Conservation (phyloP, 225 moss, liverwort and hornwort genomes). For the Takakia lepidozioides region DNA sequence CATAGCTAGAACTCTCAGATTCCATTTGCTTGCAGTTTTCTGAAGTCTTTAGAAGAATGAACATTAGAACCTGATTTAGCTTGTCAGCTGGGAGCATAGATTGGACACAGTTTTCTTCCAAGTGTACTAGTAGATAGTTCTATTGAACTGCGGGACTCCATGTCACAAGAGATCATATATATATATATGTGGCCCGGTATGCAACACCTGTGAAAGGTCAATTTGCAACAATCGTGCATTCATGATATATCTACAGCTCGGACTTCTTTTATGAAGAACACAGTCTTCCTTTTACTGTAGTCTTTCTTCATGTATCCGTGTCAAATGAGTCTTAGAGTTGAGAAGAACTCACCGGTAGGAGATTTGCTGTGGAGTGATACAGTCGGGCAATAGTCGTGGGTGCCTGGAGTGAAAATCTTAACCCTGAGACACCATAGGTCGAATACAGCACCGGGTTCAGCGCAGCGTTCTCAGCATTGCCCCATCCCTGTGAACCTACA, state of each 20-base stretch:
- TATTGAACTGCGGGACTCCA: too few relatives aligned
- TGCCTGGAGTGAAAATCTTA: constrained; percentile 29
- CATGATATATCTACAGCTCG: not conserved
- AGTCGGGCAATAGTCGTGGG: constrained; percentile 38
- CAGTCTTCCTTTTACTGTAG: not conserved
- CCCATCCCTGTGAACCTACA: constrained; percentile 45
- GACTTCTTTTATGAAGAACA: not conserved
- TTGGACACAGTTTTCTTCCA: too few relatives aligned
- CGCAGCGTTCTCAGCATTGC: constrained; percentile 23
- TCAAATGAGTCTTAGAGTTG: not conserved
- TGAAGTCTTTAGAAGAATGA: not conserved
- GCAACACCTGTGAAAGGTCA: too few relatives aligned
- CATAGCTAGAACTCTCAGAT: too few relatives aligned
- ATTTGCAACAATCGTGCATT: too few relatives aligned
- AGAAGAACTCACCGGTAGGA: constrained; percentile 21
- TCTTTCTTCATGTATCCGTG: not conserved
- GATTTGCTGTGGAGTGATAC: constrained; percentile 54
- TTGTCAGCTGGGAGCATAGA: too few relatives aligned
- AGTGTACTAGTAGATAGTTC: too few relatives aligned
- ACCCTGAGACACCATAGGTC: constrained; percentile 36
- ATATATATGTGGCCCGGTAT: too few relatives aligned
- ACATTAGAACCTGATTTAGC: too few relatives aligned
- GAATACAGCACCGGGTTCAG: constrained; percentile 43
- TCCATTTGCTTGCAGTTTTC: not conserved
- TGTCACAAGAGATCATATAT: too few relatives aligned